Conservation (phyloP, 176 grass and related monocot species). For the Phyllostachys edulis region DNA sequence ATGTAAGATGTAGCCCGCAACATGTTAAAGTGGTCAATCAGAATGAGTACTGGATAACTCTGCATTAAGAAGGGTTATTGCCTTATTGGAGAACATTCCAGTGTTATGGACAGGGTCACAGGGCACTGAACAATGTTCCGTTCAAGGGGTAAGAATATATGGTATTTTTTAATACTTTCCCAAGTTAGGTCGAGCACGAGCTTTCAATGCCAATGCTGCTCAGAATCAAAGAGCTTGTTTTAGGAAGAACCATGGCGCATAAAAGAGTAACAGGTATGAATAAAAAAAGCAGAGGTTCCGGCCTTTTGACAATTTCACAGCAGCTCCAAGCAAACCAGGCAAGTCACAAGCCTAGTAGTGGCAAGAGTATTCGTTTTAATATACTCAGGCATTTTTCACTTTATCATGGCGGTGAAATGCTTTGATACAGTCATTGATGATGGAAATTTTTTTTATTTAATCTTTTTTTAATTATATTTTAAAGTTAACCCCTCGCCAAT, state of each 20-base stretch:
- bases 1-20: slow-evolving; percentile 1
- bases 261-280: neutral
- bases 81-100: neutral
- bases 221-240: neutral
- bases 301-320: neutral
- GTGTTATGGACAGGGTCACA: neutral
- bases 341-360: neutral
- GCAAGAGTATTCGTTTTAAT: neutral
- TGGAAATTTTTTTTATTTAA: too few species aligned
- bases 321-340: neutral
- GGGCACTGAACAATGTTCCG: neutral
- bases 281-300: neutral
- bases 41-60: neutral
- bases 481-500: too few species aligned
- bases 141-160: neutral
- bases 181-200: neutral
- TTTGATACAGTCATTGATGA: neutral
- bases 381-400: neutral
- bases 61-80: neutral
- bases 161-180: neutral
- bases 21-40: neutral
- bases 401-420: neutral
- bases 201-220: neutral
- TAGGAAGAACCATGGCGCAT: neutral
- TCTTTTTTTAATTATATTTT: too few species aligned